Conservation (phyloP, 2,329 filamentous ascomycete species). For the Colletotrichum simmondsii region DNA sequence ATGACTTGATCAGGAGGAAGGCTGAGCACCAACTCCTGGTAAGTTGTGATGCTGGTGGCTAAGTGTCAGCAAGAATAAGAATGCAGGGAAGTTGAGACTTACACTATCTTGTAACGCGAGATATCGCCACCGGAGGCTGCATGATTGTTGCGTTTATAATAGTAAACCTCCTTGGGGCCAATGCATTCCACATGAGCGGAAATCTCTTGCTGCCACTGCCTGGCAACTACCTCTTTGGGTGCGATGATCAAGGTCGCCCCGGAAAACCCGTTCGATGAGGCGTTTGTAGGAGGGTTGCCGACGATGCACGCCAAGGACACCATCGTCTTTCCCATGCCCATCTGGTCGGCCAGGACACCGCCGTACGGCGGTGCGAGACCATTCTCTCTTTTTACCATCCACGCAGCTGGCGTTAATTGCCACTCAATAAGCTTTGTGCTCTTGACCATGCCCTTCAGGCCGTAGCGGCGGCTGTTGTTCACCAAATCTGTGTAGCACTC, state of each 20-base stretch:
- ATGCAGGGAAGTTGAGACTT: background rate
- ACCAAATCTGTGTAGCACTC: background rate
- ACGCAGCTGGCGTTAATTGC: no score
- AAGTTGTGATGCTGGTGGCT: background rate
- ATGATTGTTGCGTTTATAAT: background rate
- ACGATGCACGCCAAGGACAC: constrained; percentile 51
- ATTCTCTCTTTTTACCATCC: constrained; percentile 65
- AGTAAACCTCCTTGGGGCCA: background rate
- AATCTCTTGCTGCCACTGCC: background rate
- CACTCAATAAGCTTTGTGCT: background rate
- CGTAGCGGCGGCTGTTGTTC: background rate
- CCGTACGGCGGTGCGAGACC: constrained; percentile 51
- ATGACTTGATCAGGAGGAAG: background rate
- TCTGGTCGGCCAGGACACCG: constrained; percentile 70
- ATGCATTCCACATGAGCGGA: background rate
- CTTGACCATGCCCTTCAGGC: background rate
- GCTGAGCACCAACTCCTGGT: background rate
- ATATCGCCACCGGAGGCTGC: background rate
- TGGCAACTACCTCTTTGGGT: constrained; percentile 32
- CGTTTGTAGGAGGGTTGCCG: constrained; percentile 53
- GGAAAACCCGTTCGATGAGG: constrained; percentile 46
- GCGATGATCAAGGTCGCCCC: constrained; percentile 47
- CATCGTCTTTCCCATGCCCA: constrained; percentile 75
- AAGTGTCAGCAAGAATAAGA: background rate
- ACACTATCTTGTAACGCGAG: constrained; percentile 6